Percentiles rank a stretch among this genome's conserved stretches.
Evolutionary conservation across 495 filamentous ascomycete genomes (phyloP).

Genomic region (Podospora appendiculata): DNA sequence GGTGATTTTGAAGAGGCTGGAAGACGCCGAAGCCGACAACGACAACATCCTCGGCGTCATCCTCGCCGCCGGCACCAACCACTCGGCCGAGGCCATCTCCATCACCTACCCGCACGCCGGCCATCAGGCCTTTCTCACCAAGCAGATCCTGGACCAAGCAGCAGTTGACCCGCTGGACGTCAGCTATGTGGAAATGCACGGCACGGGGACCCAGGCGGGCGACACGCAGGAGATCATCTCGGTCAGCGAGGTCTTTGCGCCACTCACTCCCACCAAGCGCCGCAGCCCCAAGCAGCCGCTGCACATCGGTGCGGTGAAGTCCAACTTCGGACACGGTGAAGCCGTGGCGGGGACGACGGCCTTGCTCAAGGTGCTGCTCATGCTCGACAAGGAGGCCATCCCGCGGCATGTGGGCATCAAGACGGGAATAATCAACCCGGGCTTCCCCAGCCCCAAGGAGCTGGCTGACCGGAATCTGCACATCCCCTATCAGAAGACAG

Average conservation of each 20-base stretch:
- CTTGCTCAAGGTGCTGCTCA: constrained; percentile 66
- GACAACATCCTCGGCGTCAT: constrained; percentile 49
- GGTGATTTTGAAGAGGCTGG: constrained; percentile 43
- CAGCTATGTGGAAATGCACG: constrained; percentile 68
- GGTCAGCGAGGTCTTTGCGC: constrained; percentile 52
- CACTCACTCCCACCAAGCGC: constrained; percentile 16
- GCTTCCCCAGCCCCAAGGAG: constrained; percentile 6
- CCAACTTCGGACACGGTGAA: constrained; percentile 73
- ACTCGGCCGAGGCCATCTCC: constrained; percentile 51
- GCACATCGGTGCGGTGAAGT: constrained; percentile 64
- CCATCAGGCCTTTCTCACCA: constrained; percentile 54
- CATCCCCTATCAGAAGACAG: constrained; percentile 4
- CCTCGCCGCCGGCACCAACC: constrained; percentile 39
- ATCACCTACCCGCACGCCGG: constrained; percentile 59
- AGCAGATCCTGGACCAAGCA: constrained; percentile 48
- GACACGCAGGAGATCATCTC: constrained; percentile 59
- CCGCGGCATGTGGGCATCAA: constrained; percentile 73
- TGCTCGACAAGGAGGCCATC: constrained; percentile 65
- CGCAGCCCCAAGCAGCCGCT: constrained; percentile 54
- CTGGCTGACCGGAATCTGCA: constrained; percentile 2
- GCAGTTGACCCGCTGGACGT: constrained; percentile 52
- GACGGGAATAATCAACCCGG: constrained; percentile 38
- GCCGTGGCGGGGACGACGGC: constrained; percentile 65
- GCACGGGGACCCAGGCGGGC: constrained; percentile 66
- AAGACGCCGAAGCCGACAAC: constrained; percentile 39